Evolutionary conservation across 2,329 filamentous ascomycete genomes (phyloP), one percentile per base, ranked within the genome.

Genomic region (Penicillium concentricum): DNA sequence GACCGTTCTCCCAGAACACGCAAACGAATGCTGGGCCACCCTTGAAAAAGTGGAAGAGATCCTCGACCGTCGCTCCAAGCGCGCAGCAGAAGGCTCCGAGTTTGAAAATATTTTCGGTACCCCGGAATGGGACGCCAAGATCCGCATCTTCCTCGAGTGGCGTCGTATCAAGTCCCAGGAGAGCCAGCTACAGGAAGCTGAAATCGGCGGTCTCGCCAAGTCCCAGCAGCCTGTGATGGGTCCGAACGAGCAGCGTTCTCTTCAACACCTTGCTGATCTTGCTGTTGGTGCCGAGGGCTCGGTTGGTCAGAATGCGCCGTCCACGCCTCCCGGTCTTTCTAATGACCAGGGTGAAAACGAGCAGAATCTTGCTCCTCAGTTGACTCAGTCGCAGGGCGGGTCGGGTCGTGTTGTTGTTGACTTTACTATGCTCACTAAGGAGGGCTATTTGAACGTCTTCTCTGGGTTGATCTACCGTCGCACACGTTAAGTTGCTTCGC

Each of bases 31-130:
- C 59, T 77, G 75, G 74, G 66, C 69, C 6, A 57, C 68, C 0
- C 69, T 87, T n/a, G 74, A 78, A 28, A 80, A 79, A 50, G 81
- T 83, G 4, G 79, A 83, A 51, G 72, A 75, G 12, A 74, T 82
- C 3, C 73, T 82, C 43, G 76, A 79, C 38, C 70, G 75, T 9
- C 78, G 81, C 22, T 76, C 70, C 22, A 73, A 72, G 60, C 62
- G 64, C 30, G 55, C 65, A 10, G 37, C 63, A 12, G 63, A 69
- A 26, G 63, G 62, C 2, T 56, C 64, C 9, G 75, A 77, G 49
- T 76, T 76, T 30, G 68, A 69, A 3, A 69, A 74, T 46, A 69
- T 77, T 24, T 76, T 77, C 56, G 65, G 67, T 18, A 76, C 74
- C 1, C 67, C 69, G 6, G 66, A 67, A 34, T 78, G 76, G 76